Evolutionary conservation across 768 basidiomycete species (phyloP).

Genomic region (Kwoniella dendrophila): DNA sequence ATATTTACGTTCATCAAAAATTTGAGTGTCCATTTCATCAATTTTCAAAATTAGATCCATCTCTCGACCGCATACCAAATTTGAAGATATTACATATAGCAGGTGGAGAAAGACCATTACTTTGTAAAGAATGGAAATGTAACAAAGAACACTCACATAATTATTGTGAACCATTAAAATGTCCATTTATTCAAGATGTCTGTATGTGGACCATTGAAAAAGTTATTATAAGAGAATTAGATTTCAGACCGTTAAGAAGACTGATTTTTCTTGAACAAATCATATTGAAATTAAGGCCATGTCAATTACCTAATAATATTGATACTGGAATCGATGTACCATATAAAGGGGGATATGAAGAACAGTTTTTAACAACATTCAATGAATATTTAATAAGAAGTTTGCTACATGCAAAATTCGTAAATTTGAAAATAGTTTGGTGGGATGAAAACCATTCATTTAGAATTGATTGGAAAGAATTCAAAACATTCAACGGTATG

Average conservation of each 20-base stretch:
- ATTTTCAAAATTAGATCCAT: not conserved
- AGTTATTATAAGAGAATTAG: conserved; percentile 1
- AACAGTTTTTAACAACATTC: not conserved
- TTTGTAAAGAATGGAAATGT: not conserved
- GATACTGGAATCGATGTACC: not conserved
- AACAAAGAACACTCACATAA: not conserved
- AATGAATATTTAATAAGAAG: not conserved
- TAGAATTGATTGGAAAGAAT: conserved; percentile 2
- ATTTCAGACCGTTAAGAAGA: not conserved
- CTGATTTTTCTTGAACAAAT: conserved; percentile 1
- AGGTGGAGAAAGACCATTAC: conserved; percentile 2
- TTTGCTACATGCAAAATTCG: not conserved
- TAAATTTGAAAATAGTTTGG: not conserved
- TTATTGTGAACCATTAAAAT: not conserved
- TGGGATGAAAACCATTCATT: conserved; percentile 15
- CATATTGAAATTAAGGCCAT: conserved; percentile 4
- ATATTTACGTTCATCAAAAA: not conserved
- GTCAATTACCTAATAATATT: conserved; percentile 7
- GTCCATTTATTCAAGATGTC: conserved; percentile 10
- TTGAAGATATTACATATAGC: conserved; percentile 9
- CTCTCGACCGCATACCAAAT: conserved; percentile 5
- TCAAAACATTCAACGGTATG: no score
- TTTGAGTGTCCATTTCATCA: conserved; percentile 14
- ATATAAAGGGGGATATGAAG: not conserved
- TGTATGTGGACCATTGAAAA: not conserved